Evolutionary conservation across 2,329 filamentous ascomycete species (phyloP).

Genomic region (Fusarium chuoi): DNA sequence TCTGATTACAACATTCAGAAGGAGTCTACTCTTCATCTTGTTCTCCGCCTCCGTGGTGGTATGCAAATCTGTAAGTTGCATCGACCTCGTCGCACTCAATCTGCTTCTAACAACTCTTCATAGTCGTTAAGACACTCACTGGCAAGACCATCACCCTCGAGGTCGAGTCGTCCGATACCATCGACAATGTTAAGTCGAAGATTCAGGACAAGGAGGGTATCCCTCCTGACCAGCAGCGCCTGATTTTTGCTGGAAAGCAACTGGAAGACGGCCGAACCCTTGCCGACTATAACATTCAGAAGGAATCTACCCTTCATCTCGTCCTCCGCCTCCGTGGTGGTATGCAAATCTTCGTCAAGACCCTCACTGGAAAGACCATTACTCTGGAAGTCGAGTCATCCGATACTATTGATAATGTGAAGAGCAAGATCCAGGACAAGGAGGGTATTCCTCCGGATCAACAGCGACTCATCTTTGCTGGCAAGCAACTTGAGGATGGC

Average conservation of each 20-base stretch:
- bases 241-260: slow-evolving; percentile 97
- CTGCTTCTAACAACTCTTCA: slow-evolving; percentile 23
- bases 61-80: slow-evolving; percentile 71
- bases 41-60: slow-evolving; percentile 75
- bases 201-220: slow-evolving; percentile 99
- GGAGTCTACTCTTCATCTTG: slow-evolving; percentile 77
- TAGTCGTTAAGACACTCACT: slow-evolving; percentile 83
- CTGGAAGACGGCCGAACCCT: slow-evolving; percentile 92
- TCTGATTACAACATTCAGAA: slow-evolving; percentile 69
- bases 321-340: slow-evolving; percentile 90
- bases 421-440: slow-evolving; percentile 93
- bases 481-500: slow-evolving; percentile 93
- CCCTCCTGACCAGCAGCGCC: slow-evolving; percentile 91
- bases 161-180: slow-evolving; percentile 89
- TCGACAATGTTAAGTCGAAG: slow-evolving; percentile 97
- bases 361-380: slow-evolving; percentile 91
- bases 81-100: background rate
- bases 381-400: slow-evolving; percentile 90
- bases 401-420: slow-evolving; percentile 95
- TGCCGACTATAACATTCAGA: slow-evolving; percentile 95
- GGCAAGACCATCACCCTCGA: slow-evolving; percentile 95
- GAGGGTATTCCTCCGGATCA: slow-evolving; percentile 95
- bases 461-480: slow-evolving; percentile 92
- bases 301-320: slow-evolving; percentile 86
- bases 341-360: slow-evolving; percentile 92